These are phyloP conservation scores for Cutaneotrichosporon dermatis DNA, from an alignment of 1,284 basidiomycete species.

Conservation along the genomic window DNA sequence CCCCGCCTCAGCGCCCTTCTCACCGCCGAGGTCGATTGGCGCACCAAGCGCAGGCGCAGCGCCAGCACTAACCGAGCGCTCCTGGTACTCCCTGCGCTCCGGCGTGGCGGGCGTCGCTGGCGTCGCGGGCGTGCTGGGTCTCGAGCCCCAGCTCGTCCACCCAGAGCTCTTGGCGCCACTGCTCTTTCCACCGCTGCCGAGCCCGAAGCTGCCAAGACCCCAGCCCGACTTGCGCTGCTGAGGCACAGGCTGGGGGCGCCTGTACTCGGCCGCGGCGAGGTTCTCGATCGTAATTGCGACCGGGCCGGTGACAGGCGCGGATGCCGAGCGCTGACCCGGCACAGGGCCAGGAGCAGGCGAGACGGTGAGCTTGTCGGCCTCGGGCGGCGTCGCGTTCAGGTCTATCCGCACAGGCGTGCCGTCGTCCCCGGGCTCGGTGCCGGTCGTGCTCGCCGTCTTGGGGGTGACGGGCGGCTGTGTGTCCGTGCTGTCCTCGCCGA, in stretches of 20 bases:
- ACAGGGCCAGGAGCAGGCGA: slow-evolving; percentile 7
- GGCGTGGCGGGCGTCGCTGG: not conserved
- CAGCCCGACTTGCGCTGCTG: slow-evolving; percentile 12
- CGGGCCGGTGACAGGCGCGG: not conserved
- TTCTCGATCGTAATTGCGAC: slow-evolving; percentile 2
- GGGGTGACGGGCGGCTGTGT: not conserved
- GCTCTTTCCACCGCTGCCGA: slow-evolving; percentile 6
- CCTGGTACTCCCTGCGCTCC: not conserved
- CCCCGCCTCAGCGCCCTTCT: not conserved
- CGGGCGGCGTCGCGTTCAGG: slow-evolving; percentile 8
- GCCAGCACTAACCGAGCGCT: not conserved
- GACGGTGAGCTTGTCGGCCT: slow-evolving; percentile 12
- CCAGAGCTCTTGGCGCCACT: not conserved
- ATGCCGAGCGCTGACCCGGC: not conserved
- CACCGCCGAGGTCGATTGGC: not conserved
- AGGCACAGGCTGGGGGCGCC: not conserved
- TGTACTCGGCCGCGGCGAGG: slow-evolving; percentile 1
- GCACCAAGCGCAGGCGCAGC: not conserved
- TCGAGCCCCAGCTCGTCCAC: slow-evolving; percentile 6
- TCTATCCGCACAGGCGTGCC: slow-evolving; percentile 2
- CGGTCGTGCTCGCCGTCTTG: not conserved
- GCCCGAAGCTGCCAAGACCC: slow-evolving; percentile 11
- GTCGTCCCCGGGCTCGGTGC: not conserved
- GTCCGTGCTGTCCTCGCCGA: slow-evolving; percentile 58
- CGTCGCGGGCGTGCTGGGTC: slow-evolving; percentile 3